phyloP scores from a whole-genome alignment of 1,284 basidiomycete genomes.

The Pisolithus thermaeus region DNA sequence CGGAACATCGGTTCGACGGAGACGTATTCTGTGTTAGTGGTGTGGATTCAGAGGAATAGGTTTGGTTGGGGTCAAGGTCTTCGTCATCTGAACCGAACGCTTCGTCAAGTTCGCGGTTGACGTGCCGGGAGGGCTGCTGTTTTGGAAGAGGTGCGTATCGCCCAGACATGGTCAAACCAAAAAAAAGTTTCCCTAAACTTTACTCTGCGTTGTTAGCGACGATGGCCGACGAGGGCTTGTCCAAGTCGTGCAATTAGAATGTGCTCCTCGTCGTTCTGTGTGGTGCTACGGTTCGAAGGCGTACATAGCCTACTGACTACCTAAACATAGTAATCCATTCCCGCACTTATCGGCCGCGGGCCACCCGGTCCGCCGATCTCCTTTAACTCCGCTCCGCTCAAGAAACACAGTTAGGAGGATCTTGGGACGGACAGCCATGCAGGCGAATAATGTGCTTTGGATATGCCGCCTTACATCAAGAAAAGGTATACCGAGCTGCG shows the following conservation, averaged over 20 bases:
- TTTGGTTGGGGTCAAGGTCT: conserved; percentile 38
- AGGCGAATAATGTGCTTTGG: background rate
- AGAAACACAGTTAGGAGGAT: no score
- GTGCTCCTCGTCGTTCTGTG: no score
- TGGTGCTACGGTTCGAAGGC: no score
- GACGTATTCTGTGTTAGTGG: conserved; percentile 3
- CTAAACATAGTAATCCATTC: no score
- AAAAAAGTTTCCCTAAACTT: no score
- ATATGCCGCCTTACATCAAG: background rate
- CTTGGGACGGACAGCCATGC: background rate
- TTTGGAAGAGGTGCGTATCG: conserved; percentile 50
- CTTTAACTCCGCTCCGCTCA: no score
- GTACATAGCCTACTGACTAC: no score
- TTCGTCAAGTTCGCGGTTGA: conserved; percentile 59
- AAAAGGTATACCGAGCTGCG: background rate
- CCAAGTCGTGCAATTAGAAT: no score
- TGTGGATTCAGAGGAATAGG: conserved; percentile 30
- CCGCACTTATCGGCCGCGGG: no score
- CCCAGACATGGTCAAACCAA: conserved; percentile 32
- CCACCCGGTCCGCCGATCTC: no score
- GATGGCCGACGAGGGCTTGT: no score
- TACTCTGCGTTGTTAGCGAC: no score
- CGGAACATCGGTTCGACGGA: background rate
- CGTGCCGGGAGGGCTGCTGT: conserved; percentile 39
- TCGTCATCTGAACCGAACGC: conserved; percentile 55